Evolutionary conservation across 2,329 filamentous ascomycete genomes (phyloP), one percentile per base, ranked within the genome.

Genomic region (Parasarocladium wereldwijsianum): DNA sequence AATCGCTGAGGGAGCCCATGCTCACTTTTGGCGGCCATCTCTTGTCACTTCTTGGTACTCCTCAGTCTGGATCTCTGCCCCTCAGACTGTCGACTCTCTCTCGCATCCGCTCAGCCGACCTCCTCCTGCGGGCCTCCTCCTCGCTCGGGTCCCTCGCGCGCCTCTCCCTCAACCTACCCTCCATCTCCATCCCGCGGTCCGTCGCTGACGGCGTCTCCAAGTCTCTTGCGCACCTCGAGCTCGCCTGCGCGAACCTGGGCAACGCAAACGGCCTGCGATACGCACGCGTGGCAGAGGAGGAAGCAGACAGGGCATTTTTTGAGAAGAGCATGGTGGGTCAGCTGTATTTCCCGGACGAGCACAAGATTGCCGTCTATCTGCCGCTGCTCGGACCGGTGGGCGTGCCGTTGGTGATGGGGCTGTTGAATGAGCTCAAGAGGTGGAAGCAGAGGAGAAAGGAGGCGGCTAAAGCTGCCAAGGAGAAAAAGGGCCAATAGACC

Each of bases 311-410:
- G 36, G 87, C 87, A 0, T 98, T 98, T 54, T 98, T 98, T 42
- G 90, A 98, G 55, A 93, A 93, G 56, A 93, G 82, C 46, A 98
- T 98, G 90, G 90, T 98, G 9, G 90, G 86, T 0, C 90, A 96
- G 57, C 76, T 96, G 3, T 98, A 96, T 53, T 98, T 98, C 52
- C 90, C 90, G 0, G 90, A 98, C 46, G 90, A 98, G 57, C 90
- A 98, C 53, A 98, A 96, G 54, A 72, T 98, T 15, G 90, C 90
- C 1, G 90, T 98, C 1, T 98, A 98, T 50, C 56, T 98, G 43
- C 90, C 90, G 2, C 58, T 98, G 8, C 57, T 98, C 23, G 90
- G 90, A 1, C 90, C 90, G 0, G 75, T 96, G 23, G 85, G 82
- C 4, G 87, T 96, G 9, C 90, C 90, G 21, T 57, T 98, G 29